Percentiles rank a stretch among this genome's conserved stretches.
Evolutionary conservation across 2,329 filamentous ascomycete species (phyloP).

Genomic region (Rachicladosporium sp.): DNA sequence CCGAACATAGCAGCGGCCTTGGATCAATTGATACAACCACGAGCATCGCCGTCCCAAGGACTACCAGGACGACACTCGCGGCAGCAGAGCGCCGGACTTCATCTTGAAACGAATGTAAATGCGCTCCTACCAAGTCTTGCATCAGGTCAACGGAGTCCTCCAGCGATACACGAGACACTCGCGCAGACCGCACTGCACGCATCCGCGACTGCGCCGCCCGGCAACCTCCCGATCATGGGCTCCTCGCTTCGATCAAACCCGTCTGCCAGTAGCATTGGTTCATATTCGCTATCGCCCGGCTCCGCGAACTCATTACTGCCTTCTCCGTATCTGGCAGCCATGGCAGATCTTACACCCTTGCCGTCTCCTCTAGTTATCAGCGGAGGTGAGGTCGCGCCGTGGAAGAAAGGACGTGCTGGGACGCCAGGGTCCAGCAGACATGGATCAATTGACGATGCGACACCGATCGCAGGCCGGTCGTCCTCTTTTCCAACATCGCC

Average conservation of each 20-base stretch:
- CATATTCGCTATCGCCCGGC: conserved; percentile 30
- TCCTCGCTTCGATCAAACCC: conserved; percentile 27
- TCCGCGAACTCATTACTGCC: conserved; percentile 32
- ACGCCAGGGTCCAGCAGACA: conserved; percentile 16
- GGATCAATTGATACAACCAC: too few species aligned
- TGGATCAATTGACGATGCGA: conserved; percentile 22
- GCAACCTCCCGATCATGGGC: conserved; percentile 11
- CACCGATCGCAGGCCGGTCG: conserved; percentile 17
- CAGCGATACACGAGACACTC: conserved; percentile 23
- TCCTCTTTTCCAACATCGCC: neutral
- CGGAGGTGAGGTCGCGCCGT: conserved; percentile 29
- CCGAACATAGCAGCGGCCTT: too few species aligned
- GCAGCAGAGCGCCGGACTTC: neutral
- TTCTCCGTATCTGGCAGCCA: conserved; percentile 36
- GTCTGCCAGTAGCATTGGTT: conserved; percentile 31
- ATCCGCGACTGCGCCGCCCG: conserved; percentile 27
- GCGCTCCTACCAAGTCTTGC: neutral
- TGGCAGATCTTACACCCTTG: conserved; percentile 40
- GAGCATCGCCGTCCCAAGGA: too few species aligned
- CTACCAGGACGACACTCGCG: too few species aligned
- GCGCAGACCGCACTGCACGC: conserved; percentile 23
- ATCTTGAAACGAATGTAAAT: conserved; percentile 2
- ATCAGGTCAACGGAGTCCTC: conserved; percentile 6
- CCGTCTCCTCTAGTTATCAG: conserved; percentile 32
- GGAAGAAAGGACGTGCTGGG: conserved; percentile 27